These are phyloP conservation scores for Populus davidiana DNA, from an alignment of 345 rosid genomes.

Conservation along the genomic window DNA sequence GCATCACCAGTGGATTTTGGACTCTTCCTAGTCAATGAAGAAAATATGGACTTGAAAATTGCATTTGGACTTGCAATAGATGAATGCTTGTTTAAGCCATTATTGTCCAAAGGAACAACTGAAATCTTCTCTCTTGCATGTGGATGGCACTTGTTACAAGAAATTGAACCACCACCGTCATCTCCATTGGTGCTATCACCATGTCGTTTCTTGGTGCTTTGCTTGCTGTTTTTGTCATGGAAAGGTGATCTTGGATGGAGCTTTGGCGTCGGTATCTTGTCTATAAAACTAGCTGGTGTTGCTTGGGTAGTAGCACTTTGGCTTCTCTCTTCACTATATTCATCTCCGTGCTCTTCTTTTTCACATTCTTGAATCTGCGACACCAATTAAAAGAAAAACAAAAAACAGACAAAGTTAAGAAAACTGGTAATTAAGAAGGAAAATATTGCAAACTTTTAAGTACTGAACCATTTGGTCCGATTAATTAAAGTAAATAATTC, in stretches of 20 bases:
- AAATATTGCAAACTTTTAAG: not conserved
- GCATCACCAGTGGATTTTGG: slow-evolving; percentile 42
- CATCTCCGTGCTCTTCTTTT: slow-evolving; percentile 45
- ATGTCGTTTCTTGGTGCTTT: slow-evolving; percentile 43
- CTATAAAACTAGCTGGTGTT: slow-evolving; percentile 8
- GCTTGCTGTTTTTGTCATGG: slow-evolving; percentile 42
- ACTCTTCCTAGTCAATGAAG: slow-evolving; percentile 60
- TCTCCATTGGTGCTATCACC: slow-evolving; percentile 22
- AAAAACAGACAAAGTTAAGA: not conserved
- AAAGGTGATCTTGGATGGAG: slow-evolving; percentile 56
- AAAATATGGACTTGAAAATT: slow-evolving; percentile 63
- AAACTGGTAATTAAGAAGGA: not conserved
- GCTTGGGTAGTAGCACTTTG: not conserved
- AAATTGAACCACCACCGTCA: slow-evolving; percentile 41
- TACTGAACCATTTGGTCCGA: not conserved
- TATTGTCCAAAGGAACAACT: slow-evolving; percentile 72
- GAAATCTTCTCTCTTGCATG: slow-evolving; percentile 70
- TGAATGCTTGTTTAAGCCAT: slow-evolving; percentile 36
- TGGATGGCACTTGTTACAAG: slow-evolving; percentile 91
- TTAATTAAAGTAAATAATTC: not conserved
- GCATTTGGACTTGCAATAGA: slow-evolving; percentile 74
- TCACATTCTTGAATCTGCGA: slow-evolving; percentile 85
- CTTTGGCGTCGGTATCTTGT: slow-evolving; percentile 31
- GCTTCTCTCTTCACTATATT: slow-evolving; percentile 14
- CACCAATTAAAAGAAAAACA: not conserved